These are phyloP conservation scores for Entrophospora sp. DNA, from an alignment of 192 early-diverging fungal genomes.

Conservation along the genomic window DNA sequence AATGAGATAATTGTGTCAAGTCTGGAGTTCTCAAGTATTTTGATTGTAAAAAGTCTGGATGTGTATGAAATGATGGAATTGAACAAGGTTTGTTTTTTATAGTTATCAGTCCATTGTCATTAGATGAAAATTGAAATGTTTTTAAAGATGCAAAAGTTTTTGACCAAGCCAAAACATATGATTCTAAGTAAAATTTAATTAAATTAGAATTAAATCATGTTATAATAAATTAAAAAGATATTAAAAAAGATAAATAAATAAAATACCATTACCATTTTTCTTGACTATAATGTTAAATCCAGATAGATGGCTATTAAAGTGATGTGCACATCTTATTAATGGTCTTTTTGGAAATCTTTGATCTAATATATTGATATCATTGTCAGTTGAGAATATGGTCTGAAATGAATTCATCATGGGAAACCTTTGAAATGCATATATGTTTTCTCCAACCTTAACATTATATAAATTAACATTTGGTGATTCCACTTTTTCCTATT, in stretches of 20 bases:
- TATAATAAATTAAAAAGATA: background rate
- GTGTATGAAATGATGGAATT: background rate
- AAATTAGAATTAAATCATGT: background rate
- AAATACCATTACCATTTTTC: background rate
- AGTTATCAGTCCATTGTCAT: background rate
- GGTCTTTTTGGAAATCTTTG: conserved; percentile 18
- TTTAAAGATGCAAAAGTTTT: background rate
- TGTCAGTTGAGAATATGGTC: background rate
- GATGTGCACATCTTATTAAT: background rate
- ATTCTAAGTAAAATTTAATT: background rate
- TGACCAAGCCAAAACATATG: conserved; percentile 1
- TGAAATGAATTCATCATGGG: background rate
- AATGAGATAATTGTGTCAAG: background rate
- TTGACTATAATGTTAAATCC: background rate
- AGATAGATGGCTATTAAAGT: background rate
- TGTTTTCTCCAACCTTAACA: background rate
- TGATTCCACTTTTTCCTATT: background rate
- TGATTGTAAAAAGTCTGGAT: background rate
- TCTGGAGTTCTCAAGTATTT: background rate
- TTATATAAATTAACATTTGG: background rate
- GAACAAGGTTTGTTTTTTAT: background rate
- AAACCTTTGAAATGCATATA: conserved; percentile 10
- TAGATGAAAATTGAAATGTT: background rate
- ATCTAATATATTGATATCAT: conserved; percentile 8
- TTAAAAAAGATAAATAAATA: too few relatives aligned